phyloP scores from a whole-genome alignment of 1,139 yeast species.

The Pichia norvegensis region DNA sequence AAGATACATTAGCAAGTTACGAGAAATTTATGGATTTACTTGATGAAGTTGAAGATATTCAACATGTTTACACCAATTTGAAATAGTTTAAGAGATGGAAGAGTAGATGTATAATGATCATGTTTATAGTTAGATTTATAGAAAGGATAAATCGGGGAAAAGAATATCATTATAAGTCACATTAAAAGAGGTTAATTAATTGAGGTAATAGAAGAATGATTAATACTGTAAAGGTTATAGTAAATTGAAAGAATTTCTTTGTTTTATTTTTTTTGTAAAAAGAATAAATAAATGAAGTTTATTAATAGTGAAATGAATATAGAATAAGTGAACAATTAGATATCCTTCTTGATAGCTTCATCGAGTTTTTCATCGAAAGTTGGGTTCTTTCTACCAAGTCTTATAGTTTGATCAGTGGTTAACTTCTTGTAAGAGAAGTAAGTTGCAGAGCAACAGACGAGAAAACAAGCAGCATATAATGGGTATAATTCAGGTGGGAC shows the following conservation, averaged over 20 bases:
- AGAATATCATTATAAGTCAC: no score
- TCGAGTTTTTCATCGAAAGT: slow-evolving; percentile 52
- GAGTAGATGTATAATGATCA: slow-evolving; percentile 5
- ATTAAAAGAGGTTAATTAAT: no score
- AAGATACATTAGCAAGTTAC: slow-evolving; percentile 43
- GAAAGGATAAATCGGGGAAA: no score
- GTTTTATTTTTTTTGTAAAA: background rate
- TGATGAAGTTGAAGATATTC: slow-evolving; percentile 74
- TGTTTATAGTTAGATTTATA: no score
- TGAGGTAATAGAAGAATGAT: no score
- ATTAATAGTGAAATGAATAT: background rate
- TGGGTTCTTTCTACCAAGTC: slow-evolving; percentile 61
- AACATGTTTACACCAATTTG: slow-evolving; percentile 59
- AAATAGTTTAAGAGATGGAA: slow-evolving; percentile 34
- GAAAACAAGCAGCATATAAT: slow-evolving; percentile 53
- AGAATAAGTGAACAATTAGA: background rate
- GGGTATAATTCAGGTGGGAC: slow-evolving; percentile 77
- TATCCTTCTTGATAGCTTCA: slow-evolving; percentile 36
- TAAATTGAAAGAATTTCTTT: no score
- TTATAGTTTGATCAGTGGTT: slow-evolving; percentile 56
- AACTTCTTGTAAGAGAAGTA: slow-evolving; percentile 71
- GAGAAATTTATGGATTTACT: slow-evolving; percentile 53
- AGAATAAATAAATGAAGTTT: background rate
- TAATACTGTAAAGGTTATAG: no score
- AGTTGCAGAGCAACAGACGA: slow-evolving; percentile 57